phyloP scores from a whole-genome alignment of 495 filamentous ascomycete genomes.

The Entonaema liquescens region DNA sequence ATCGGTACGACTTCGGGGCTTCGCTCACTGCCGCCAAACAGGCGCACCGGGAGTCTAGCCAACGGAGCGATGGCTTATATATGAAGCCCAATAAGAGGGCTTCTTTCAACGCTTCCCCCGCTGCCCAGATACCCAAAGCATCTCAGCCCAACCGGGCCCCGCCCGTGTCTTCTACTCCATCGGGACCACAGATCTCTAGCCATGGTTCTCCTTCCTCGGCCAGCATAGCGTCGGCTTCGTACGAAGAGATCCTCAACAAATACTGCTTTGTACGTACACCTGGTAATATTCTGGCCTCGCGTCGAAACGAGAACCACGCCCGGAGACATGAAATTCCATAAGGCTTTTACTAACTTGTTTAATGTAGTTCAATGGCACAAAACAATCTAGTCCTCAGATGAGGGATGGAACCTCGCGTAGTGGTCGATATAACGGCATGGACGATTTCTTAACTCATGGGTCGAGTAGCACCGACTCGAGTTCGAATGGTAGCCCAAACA shows the following conservation, averaged over 20 bases:
- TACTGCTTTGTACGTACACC: slow-evolving; percentile 95
- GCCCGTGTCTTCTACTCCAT: slow-evolving; percentile 20
- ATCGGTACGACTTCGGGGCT: slow-evolving; percentile 91
- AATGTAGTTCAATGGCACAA: slow-evolving; percentile 55
- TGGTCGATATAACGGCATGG: slow-evolving; percentile 48
- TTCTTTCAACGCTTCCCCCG: slow-evolving; percentile 41
- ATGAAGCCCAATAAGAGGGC: slow-evolving; percentile 57
- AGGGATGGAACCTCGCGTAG: slow-evolving; percentile 46
- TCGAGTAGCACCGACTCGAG: slow-evolving; percentile 46
- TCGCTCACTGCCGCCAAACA: slow-evolving; percentile 87
- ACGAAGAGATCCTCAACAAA: slow-evolving; percentile 94
- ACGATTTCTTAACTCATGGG: slow-evolving; percentile 41
- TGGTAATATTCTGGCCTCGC: slow-evolving; percentile 34
- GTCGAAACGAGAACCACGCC: slow-evolving; percentile 40
- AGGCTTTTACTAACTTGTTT: slow-evolving; percentile 36
- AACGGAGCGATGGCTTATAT: slow-evolving; percentile 60
- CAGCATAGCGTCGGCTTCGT: slow-evolving; percentile 79
- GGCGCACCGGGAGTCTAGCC: slow-evolving; percentile 63
- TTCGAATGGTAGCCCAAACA: slow-evolving; percentile 50
- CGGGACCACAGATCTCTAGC: slow-evolving; percentile 26
- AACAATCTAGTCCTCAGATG: slow-evolving; percentile 51
- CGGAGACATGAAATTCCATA: slow-evolving; percentile 10
- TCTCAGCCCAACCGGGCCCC: slow-evolving; percentile 28
- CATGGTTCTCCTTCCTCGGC: slow-evolving; percentile 42
- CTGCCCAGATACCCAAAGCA: slow-evolving; percentile 35